These are phyloP conservation scores for Sarcodon sp. DNA, from an alignment of 768 basidiomycete species.

Conservation along the genomic window DNA sequence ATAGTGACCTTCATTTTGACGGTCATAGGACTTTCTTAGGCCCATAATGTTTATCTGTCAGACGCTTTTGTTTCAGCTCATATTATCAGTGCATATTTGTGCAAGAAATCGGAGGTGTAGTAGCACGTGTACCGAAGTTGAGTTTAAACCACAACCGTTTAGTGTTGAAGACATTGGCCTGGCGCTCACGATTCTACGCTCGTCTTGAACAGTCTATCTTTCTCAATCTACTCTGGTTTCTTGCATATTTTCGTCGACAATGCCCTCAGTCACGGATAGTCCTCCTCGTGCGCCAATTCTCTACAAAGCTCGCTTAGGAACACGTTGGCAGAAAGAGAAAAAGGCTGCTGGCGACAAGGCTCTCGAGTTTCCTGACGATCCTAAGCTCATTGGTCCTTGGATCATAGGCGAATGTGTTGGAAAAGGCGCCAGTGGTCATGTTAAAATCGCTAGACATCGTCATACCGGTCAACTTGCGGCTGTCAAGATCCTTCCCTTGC, in stretches of 20 bases:
- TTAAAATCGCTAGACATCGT: constrained; percentile 84
- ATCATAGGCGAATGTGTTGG: constrained; percentile 88
- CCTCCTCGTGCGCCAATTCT: constrained; percentile 63
- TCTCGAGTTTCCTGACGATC: constrained; percentile 78
- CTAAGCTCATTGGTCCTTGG: constrained; percentile 84
- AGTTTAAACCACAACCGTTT: too few relatives aligned
- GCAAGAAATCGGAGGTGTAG: too few relatives aligned
- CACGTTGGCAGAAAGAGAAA: constrained; percentile 83
- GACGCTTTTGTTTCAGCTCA: too few relatives aligned
- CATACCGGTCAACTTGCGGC: constrained; percentile 87
- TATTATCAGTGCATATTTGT: too few relatives aligned
- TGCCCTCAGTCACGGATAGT: constrained; percentile 26
- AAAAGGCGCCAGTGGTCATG: constrained; percentile 88
- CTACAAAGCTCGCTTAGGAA: constrained; percentile 59
- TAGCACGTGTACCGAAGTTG: too few relatives aligned
- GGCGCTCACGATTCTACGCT: too few relatives aligned
- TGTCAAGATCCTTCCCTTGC: constrained; percentile 87
- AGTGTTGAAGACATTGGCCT: too few relatives aligned
- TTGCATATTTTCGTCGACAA: constrained; percentile 1
- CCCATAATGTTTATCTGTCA: too few relatives aligned
- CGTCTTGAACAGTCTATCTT: neutral
- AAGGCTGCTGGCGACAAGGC: constrained; percentile 64
- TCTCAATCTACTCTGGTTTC: neutral
- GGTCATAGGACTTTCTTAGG: too few relatives aligned
- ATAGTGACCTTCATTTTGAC: too few relatives aligned